A percentile compares a stretch with the other conserved stretches of the same genome.
phyloP scores from a whole-genome alignment of 352 stramenopile species.

The Phytophthora hybrid region DNA sequence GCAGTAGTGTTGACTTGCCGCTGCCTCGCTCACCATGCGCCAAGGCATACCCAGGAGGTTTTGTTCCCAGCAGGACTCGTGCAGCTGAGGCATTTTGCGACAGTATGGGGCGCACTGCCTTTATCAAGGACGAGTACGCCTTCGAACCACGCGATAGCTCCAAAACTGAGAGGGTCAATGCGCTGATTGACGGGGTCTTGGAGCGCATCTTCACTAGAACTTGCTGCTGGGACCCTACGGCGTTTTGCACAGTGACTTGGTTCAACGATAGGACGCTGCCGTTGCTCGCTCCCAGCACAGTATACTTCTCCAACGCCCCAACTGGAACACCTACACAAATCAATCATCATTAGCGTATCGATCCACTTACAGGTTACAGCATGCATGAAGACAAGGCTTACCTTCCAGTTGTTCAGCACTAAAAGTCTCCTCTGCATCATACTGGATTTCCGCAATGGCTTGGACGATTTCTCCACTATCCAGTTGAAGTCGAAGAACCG shows the following conservation, averaged over 20 bases:
- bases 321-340: slow-evolving; percentile 54
- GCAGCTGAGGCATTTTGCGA: slow-evolving; percentile 56
- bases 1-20: slow-evolving; percentile 82
- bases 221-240: slow-evolving; percentile 30
- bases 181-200: slow-evolving; percentile 4
- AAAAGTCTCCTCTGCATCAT: slow-evolving; percentile 51
- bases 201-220: slow-evolving; percentile 34
- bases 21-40: slow-evolving; percentile 78
- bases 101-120: slow-evolving; percentile 60
- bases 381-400: slow-evolving; percentile 20
- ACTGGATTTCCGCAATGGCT: slow-evolving; percentile 50
- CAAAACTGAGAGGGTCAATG: slow-evolving; percentile 39
- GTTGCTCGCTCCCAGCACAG: slow-evolving; percentile 50
- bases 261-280: slow-evolving; percentile 39
- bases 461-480: slow-evolving; percentile 29
- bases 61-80: slow-evolving; percentile 68
- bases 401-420: slow-evolving; percentile 59
- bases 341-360: background rate
- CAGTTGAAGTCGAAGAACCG: slow-evolving; percentile 35
- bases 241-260: slow-evolving; percentile 47
- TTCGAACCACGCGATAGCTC: slow-evolving; percentile 53
- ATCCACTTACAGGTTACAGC: background rate
- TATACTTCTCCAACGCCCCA: slow-evolving; percentile 67
- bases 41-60: slow-evolving; percentile 67
- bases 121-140: slow-evolving; percentile 53